phyloP scores from a whole-genome alignment of 306 rosid genomes.

The Dicorynia guianensis region DNA sequence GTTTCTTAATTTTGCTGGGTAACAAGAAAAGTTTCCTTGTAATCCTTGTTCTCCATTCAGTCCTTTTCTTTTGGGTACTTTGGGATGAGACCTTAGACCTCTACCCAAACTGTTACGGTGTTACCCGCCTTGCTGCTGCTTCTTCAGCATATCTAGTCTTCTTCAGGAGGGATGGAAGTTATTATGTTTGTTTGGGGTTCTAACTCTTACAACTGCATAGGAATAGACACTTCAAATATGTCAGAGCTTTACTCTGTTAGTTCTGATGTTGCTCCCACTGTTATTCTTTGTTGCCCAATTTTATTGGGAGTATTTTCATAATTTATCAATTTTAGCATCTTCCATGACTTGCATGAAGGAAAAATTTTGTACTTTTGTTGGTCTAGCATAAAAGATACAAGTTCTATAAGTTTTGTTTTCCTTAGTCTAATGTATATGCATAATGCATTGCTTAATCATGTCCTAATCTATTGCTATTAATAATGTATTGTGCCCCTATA shows the following conservation, averaged over 20 bases:
- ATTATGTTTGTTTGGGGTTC: constrained; percentile 19
- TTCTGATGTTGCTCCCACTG: background rate
- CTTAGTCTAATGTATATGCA: background rate
- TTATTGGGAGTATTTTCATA: background rate
- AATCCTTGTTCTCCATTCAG: background rate
- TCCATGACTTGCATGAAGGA: constrained; percentile 3
- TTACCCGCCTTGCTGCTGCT: background rate
- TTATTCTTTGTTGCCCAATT: background rate
- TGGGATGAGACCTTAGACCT: background rate
- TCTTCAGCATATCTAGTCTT: background rate
- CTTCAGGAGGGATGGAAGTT: too few relatives aligned
- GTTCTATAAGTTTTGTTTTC: background rate
- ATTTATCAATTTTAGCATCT: constrained; percentile 11
- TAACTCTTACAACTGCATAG: background rate
- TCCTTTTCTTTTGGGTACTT: background rate
- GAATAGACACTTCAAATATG: background rate
- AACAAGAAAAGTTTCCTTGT: background rate
- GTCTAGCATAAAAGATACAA: constrained; percentile 1
- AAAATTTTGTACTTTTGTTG: background rate
- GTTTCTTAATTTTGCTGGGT: background rate
- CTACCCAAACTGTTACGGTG: background rate
- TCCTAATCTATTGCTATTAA: constrained; percentile 10
- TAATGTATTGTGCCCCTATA: constrained; percentile 21
- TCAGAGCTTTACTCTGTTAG: background rate
- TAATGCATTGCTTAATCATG: constrained; percentile 13